Evolutionary conservation across 805 yeast species (phyloP).

Genomic region (Dipodascus albidus): DNA sequence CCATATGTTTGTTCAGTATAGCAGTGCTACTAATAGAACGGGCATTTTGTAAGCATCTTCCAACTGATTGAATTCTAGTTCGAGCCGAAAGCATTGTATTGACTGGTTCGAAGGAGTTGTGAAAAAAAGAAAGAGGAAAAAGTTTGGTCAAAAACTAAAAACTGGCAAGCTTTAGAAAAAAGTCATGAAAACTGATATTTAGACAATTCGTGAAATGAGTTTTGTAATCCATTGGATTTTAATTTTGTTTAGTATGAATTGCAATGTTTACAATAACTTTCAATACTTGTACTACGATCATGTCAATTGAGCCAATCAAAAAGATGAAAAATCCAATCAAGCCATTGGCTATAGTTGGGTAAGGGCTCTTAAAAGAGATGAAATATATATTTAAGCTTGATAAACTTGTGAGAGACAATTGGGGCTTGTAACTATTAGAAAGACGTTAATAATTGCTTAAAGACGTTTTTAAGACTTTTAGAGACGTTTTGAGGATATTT

Average conservation of each 20-base stretch:
- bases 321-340: background rate
- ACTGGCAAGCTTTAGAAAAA: background rate
- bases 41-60: background rate
- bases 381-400: too few relatives aligned
- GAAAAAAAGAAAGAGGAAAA: background rate
- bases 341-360: background rate
- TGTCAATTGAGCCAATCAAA: background rate
- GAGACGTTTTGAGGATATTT: too few relatives aligned
- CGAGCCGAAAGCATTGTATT: background rate
- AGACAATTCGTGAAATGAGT: too few relatives aligned
- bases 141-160: slow-evolving; percentile 1
- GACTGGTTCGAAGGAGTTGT: background rate
- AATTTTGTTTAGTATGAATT: too few relatives aligned
- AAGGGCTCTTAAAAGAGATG: background rate
- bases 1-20: background rate
- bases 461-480: too few relatives aligned
- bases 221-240: too few relatives aligned
- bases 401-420: too few relatives aligned
- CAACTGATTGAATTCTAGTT: slow-evolving; percentile 1
- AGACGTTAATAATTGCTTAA: too few relatives aligned
- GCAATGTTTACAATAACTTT: background rate
- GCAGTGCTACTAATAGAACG: background rate
- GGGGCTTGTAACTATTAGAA: too few relatives aligned
- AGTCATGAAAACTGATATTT: too few relatives aligned
- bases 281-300: background rate